Evolutionary conservation across 805 yeast species (phyloP).

Genomic region (Metschnikowia orientalis): DNA sequence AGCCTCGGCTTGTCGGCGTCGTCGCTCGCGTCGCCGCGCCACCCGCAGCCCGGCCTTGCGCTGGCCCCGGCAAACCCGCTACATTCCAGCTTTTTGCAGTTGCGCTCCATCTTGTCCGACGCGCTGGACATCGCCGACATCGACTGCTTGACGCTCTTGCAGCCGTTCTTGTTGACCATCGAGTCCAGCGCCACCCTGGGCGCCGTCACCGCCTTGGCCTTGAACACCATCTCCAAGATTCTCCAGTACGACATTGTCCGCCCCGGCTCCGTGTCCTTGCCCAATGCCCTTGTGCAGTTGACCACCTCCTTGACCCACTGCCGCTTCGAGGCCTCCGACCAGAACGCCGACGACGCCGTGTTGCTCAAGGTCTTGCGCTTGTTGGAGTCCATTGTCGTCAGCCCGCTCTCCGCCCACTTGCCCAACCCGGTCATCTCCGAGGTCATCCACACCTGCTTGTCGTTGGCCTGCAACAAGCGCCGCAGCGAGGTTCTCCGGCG

Average conservation of each 20-base stretch:
- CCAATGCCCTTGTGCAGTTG: conserved; percentile 57
- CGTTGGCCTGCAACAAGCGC: conserved; percentile 87
- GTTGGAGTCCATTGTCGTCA: conserved; percentile 59
- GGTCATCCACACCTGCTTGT: conserved; percentile 84
- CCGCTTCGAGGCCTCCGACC: conserved; percentile 92
- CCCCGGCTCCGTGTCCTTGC: conserved; percentile 48
- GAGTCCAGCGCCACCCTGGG: conserved; percentile 86
- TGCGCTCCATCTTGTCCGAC: conserved; percentile 66
- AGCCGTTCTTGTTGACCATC: conserved; percentile 81
- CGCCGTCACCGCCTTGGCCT: conserved; percentile 73
- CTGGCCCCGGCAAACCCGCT: conserved; percentile 47
- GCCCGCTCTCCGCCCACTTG: conserved; percentile 61
- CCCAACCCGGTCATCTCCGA: conserved; percentile 83
- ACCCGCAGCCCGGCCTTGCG: conserved; percentile 24
- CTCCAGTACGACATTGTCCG: conserved; percentile 66
- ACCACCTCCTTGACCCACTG: conserved; percentile 83
- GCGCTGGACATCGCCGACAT: conserved; percentile 48
- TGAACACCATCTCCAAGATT: conserved; percentile 70
- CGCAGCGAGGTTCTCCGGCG: conserved; percentile 84
- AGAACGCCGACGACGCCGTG: conserved; percentile 87
- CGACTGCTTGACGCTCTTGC: conserved; percentile 69
- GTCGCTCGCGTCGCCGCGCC: conserved; percentile 13
- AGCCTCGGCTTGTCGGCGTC: conserved; percentile 10
- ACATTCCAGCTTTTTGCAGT: conserved; percentile 71
- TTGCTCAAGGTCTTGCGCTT: conserved; percentile 75